A percentile compares a stretch with the other conserved stretches of the same genome.
These are phyloP conservation scores for Pseudomicrostroma phylloplanum DNA, from an alignment of 1,284 basidiomycete species.

Conservation along the genomic window DNA sequence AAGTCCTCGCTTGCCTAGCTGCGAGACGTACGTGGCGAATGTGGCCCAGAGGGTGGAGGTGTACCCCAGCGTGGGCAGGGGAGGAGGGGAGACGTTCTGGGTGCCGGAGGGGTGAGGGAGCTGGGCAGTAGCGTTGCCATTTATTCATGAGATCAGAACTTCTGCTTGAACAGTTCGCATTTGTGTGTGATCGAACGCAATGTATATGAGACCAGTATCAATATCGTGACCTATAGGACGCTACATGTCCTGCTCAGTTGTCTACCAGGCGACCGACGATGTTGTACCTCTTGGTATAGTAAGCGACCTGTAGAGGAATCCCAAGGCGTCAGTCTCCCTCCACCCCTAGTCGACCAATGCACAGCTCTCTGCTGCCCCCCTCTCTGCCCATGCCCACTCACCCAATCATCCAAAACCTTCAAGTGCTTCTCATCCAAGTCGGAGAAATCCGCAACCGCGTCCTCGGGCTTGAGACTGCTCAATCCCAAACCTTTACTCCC, in stretches of 20 bases:
- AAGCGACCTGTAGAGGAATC: constrained; percentile 25
- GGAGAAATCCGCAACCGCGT: constrained; percentile 83
- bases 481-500: constrained; percentile 56
- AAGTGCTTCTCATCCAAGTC: constrained; percentile 66
- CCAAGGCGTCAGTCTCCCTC: not conserved
- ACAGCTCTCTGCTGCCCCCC: too few species aligned
- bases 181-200: too few species aligned
- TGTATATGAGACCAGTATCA: too few species aligned
- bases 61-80: not conserved
- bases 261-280: constrained; percentile 43
- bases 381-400: constrained; percentile 10
- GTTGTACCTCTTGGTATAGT: constrained; percentile 50
- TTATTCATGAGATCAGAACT: too few species aligned
- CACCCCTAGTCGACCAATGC: too few species aligned
- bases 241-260: too few species aligned
- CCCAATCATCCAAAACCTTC: constrained; percentile 86
- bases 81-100: constrained; percentile 8
- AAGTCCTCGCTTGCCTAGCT: constrained; percentile 10
- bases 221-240: too few species aligned
- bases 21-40: constrained; percentile 33
- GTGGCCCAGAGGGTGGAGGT: constrained; percentile 22
- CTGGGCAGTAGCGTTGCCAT: too few species aligned
- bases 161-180: too few species aligned
- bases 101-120: not conserved
- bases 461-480: constrained; percentile 77